Percentiles rank a stretch among this genome's conserved stretches.
These are phyloP conservation scores for Cordia subcordata DNA, from an alignment of 257 asterid species.

Conservation along the genomic window DNA sequence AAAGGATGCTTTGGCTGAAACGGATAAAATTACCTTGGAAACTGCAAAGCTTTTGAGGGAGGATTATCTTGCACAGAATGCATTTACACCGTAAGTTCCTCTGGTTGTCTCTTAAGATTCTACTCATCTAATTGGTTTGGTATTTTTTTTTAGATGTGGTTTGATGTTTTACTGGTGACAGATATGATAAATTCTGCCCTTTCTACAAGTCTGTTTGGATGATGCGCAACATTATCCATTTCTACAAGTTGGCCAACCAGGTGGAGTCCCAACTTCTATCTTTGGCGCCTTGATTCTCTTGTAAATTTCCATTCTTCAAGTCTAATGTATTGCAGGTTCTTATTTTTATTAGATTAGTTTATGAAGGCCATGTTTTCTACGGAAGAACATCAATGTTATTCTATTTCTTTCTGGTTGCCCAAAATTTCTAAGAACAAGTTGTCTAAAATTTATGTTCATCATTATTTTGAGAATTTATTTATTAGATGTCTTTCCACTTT, in stretches of 20 bases:
- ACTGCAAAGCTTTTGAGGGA: conserved; percentile 99
- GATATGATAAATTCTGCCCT: conserved; percentile 94
- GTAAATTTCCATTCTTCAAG: background rate
- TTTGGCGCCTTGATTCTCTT: background rate
- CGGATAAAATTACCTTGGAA: conserved; percentile 94
- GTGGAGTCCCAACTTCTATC: conserved; percentile 25
- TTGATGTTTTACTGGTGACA: conserved; percentile 21
- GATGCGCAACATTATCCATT: conserved; percentile 99
- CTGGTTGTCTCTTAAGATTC: background rate
- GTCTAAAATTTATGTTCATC: too few species aligned
- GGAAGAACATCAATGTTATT: too few species aligned
- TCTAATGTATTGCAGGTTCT: too few species aligned
- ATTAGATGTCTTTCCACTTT: too few species aligned
- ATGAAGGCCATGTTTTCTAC: too few species aligned
- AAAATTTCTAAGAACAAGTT: too few species aligned
- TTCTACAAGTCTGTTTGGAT: conserved; percentile 99
- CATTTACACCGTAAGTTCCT: conserved; percentile 82
- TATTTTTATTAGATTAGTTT: too few species aligned
- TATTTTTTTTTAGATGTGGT: background rate
- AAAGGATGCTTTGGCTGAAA: conserved; percentile 95
- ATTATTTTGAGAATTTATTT: too few species aligned
- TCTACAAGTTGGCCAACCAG: conserved; percentile 97
- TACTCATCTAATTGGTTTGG: background rate
- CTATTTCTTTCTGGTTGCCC: too few species aligned
- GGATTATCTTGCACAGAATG: conserved; percentile 99